Percentiles rank a stretch among this genome's conserved stretches.
Conservation (phyloP, 129 eudicot species). For the Saussurea involucrata region DNA sequence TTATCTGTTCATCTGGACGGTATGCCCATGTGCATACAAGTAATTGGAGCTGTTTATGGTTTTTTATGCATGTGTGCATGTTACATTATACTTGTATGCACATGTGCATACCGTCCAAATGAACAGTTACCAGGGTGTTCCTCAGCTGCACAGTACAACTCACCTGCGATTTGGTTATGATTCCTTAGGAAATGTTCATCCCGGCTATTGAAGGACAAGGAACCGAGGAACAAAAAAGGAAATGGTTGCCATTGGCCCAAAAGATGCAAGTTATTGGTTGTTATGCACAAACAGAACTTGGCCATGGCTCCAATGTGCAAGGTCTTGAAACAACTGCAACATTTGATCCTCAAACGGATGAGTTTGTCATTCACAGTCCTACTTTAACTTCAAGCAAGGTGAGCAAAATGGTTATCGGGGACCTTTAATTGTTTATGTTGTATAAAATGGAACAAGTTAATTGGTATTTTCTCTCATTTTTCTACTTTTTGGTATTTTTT, state of each 20-base stretch:
- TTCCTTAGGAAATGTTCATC: constrained; percentile 78
- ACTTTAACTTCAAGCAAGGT: constrained; percentile 98
- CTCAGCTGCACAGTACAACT: background rate
- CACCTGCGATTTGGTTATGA: constrained; percentile 3
- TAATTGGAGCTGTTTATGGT: too few species aligned
- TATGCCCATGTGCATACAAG: too few species aligned
- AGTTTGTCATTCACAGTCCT: constrained; percentile 87
- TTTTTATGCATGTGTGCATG: too few species aligned
- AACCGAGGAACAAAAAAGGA: constrained; percentile 81
- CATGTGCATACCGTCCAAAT: too few species aligned
- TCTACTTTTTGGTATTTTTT: background rate
- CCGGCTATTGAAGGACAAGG: constrained; percentile 97
- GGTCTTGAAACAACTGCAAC: constrained; percentile 99
- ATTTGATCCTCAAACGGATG: constrained; percentile 85
- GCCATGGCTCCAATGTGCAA: constrained; percentile 99
- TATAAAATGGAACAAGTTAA: background rate
- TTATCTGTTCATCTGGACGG: too few species aligned
- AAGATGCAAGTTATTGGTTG: constrained; percentile 98
- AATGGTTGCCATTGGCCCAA: constrained; percentile 93
- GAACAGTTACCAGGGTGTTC: too few species aligned
- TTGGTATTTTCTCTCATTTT: background rate
- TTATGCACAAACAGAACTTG: constrained; percentile 99
- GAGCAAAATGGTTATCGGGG: constrained; percentile 22
- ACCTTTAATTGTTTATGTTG: background rate
- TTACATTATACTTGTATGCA: too few species aligned